Percentiles rank a stretch among this genome's conserved stretches.
Conservation (phyloP, 129 eudicot species). For the Ambrosia trifida region DNA sequence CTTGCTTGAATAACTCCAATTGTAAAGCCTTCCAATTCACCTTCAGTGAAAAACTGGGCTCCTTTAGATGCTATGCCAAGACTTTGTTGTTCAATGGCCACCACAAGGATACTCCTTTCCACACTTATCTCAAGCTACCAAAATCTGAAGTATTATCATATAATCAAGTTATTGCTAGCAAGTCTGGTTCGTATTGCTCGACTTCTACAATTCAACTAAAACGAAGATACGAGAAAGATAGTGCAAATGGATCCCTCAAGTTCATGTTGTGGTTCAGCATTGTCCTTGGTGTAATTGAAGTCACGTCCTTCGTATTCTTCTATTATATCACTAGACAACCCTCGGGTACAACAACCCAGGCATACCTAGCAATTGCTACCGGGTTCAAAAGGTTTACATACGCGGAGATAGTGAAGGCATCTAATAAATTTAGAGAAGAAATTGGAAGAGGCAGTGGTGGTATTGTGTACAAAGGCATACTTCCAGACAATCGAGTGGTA, state of each 20-base stretch:
- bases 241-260: not conserved
- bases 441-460: too few relatives aligned
- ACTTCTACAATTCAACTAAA: not conserved
- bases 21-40: conserved; percentile 36
- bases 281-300: conserved; percentile 7
- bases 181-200: not conserved
- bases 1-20: conserved; percentile 7
- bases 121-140: conserved; percentile 14
- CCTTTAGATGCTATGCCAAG: conserved; percentile 26
- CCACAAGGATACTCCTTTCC: not conserved
- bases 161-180: not conserved
- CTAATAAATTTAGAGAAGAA: too few relatives aligned
- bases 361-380: not conserved
- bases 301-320: not conserved
- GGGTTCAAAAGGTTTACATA: too few relatives aligned
- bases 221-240: not conserved
- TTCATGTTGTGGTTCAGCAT: conserved; percentile 25
- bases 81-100: conserved; percentile 17
- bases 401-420: too few relatives aligned
- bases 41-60: not conserved
- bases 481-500: conserved; percentile 22
- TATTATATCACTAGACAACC: not conserved
- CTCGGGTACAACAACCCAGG: not conserved
- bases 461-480: not conserved
- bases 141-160: not conserved